Base-by-base conservation (phyloP, 768 basidiomycete genomes). In the Termitomyces sp. region DNA sequence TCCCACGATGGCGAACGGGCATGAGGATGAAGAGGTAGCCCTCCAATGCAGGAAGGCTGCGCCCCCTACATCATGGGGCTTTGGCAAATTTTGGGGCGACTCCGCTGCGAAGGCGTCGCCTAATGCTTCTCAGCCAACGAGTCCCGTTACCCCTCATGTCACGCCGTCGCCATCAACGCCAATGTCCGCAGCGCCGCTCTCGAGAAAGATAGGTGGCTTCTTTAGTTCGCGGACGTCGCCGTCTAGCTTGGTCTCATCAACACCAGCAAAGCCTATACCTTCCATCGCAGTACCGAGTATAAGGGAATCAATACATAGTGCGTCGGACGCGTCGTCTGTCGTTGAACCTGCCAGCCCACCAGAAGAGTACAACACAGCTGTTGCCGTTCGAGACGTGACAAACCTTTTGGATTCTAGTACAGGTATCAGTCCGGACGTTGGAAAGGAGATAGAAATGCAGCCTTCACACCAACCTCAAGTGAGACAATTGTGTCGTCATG, bases 201-300 rank as follows among this genome's bases (percentile, higher is more conserved):
- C 83, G 34, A 79, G 79, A 64, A 90, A 88, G 72, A 64, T 92
- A 44, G 87, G 87, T 4, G 85, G 84, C 9, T 84, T 91, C 69
- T 91, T 91, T 67, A 74, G 79, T 56, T 76, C 84, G 29, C 75
- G 85, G 58, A 71, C 71, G 22, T 58, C 64, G 10, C 57, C 60
- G 4, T 34, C 53, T 0, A 67, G 71, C 3, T 61, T 75, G 0
- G 20, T 61, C 5, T 37, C 60, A 29, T 59, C 62, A 16, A 49
- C 69, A 16, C 55, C 65, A 22, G 60, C 68, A 16, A 70, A 71
- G 7, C 71, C 67, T 31, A 56, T 73, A 53, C 74, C 74, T 55
- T 65, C 69, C 69, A 54, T 53, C 56, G 51, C 18, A 26, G 26
- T 18, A n/a, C 36, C 37, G 61, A 67, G 62, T 41, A 53, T 64